Conservation (phyloP, 805 yeast species). For the Kluyveromyces aestuarii region DNA sequence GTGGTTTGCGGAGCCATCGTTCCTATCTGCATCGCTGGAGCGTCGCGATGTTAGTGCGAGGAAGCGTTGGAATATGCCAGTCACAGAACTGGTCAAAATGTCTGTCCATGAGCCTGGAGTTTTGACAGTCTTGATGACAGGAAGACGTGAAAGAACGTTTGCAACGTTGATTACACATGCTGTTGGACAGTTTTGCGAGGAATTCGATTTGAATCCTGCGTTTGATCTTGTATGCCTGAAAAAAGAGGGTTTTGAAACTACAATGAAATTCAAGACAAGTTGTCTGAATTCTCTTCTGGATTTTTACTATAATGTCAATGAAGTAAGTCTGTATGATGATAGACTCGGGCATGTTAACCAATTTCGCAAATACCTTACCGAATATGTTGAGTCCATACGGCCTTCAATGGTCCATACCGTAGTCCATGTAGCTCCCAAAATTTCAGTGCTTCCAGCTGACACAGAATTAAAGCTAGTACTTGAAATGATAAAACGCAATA, state of each 20-base stretch:
- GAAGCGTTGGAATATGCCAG: constrained; percentile 37
- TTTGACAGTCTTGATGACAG: constrained; percentile 36
- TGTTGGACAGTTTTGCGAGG: constrained; percentile 15
- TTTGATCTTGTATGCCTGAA: constrained; percentile 37
- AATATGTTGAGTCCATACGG: constrained; percentile 10
- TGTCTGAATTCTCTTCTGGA: constrained; percentile 30
- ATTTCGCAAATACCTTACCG: constrained; percentile 26
- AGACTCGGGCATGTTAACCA: constrained; percentile 30
- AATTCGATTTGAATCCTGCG: constrained; percentile 13
- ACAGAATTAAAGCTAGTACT: neutral
- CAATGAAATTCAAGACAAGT: constrained; percentile 30
- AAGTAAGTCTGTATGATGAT: constrained; percentile 38
- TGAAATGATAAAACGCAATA: neutral
- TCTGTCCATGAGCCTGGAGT: constrained; percentile 31
- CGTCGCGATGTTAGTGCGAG: constrained; percentile 21
- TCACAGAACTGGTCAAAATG: constrained; percentile 29
- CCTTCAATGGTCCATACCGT: constrained; percentile 5
- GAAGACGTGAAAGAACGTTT: constrained; percentile 32
- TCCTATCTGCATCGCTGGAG: constrained; percentile 15
- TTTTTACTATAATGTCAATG: constrained; percentile 24
- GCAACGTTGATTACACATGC: constrained; percentile 15
- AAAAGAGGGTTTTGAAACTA: constrained; percentile 23
- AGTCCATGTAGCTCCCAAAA: constrained; percentile 6
- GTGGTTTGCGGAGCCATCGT: constrained; percentile 38
- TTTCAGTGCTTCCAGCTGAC: constrained; percentile 1